These are phyloP conservation scores for Ophiocordyceps camponoti-saundersi DNA, from an alignment of 2,329 filamentous ascomycete species.

Conservation along the genomic window DNA sequence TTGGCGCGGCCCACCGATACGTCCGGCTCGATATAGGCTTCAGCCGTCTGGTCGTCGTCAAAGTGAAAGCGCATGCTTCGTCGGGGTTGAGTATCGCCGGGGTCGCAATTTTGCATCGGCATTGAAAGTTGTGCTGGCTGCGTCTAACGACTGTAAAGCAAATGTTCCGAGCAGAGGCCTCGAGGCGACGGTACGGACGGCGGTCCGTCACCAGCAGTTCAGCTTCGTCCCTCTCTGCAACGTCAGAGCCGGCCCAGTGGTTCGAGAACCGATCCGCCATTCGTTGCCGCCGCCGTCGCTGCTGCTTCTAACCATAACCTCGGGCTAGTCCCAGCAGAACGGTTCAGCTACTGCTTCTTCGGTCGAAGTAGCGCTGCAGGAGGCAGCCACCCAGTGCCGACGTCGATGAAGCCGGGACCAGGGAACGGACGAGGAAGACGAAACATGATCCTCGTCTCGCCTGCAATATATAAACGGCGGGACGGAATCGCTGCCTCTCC, in stretches of 20 bases:
- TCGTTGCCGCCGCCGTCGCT: not conserved
- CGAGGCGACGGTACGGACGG: not conserved
- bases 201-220: not conserved
- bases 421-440: not conserved
- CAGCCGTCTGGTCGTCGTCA: constrained; percentile 4
- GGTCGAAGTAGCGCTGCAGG: not conserved
- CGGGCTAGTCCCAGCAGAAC: constrained; percentile 4
- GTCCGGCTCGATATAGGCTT: constrained; percentile 16
- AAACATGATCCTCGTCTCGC: not conserved
- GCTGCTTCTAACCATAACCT: not conserved
- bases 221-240: not conserved
- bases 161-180: not conserved
- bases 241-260: not conserved
- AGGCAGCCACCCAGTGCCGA: not conserved
- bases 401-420: not conserved
- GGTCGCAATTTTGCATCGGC: not conserved
- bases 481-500: not conserved
- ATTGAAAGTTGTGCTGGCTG: too few relatives aligned
- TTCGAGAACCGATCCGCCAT: not conserved
- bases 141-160: too few relatives aligned
- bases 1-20: constrained; percentile 4
- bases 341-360: constrained; percentile 3
- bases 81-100: not conserved
- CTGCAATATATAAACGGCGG: not conserved
- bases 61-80: not conserved